Base-by-base conservation (phyloP, 1,284 basidiomycete genomes). In the Rhodotorula mucilaginosa region DNA sequence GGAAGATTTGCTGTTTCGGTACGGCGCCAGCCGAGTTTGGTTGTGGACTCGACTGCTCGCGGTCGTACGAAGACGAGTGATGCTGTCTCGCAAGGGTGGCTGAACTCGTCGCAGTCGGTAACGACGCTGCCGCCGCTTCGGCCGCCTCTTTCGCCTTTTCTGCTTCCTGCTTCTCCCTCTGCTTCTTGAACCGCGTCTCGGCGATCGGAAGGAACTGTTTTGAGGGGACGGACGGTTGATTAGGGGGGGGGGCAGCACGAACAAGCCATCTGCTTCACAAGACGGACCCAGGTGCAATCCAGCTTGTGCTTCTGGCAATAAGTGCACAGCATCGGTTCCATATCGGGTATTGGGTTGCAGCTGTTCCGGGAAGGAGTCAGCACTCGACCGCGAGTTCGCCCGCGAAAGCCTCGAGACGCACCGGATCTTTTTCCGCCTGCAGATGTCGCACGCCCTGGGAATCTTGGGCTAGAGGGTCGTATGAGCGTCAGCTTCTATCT, bases 141-240 rank as follows among this genome's bases (percentile, higher is more conserved):
- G 65, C 63, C 13, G 61, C 46, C 26, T 62, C 57, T n/a, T 64
- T 54, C 26, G 68, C 61, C 29, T 70, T 58, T 19, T 71, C 70
- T 18, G 59, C 66, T 47, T 74, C 72, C 26, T 68, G 67, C 62
- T 71, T 71, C 26, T 73, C 69, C 15, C 57, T 58, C 82, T 74
- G 91, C 89, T 76, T 89, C 84, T 97, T 97, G 86, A 97, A 98
- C 19, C 95, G 88, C 0, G 95, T 99, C 81, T 98, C 96, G 26
- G 95, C 93, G 79, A 99, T 98, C 63, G 96, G 96, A 29, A 98
- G 86, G 85, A 97, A 97, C 78, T 77, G 61, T 26, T 44, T 13
- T 10, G 39, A 44, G 48, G 15, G 23, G 10, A 15, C 13, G 8
- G 26, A 44, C 46, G 61, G 58, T 47, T 39, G 23, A 44, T 12